A percentile compares a stretch with the other conserved stretches of the same genome.
These are phyloP conservation scores for Lactarius tabidus DNA, from an alignment of 768 basidiomycete genomes.

Conservation along the genomic window DNA sequence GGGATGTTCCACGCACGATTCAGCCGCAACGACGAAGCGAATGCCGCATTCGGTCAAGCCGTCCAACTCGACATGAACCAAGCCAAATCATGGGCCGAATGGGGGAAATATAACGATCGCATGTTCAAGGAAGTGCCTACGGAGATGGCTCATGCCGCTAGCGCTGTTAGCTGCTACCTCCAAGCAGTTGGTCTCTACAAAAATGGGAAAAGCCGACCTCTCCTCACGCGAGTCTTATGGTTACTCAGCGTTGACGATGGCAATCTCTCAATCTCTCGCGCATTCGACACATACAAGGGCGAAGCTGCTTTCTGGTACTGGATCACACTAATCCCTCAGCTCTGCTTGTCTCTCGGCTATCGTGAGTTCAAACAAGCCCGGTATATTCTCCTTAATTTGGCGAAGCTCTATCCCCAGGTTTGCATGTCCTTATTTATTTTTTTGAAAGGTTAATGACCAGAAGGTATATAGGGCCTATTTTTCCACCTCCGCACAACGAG, in stretches of 20 bases:
- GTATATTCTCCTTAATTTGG: conserved; percentile 82
- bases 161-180: conserved; percentile 95
- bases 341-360: conserved; percentile 83
- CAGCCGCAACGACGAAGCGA: conserved; percentile 84
- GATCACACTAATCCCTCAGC: conserved; percentile 95
- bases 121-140: conserved; percentile 84
- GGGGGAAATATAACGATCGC: conserved; percentile 91
- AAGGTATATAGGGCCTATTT: conserved; percentile 70
- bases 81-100: conserved; percentile 98
- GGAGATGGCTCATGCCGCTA: conserved; percentile 74
- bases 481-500: conserved; percentile 86
- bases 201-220: conserved; percentile 84
- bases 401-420: conserved; percentile 90
- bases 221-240: conserved; percentile 94
- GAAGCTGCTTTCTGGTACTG: conserved; percentile 98
- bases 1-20: conserved; percentile 96
- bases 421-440: neutral
- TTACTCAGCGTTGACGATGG: conserved; percentile 88
- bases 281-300: conserved; percentile 94
- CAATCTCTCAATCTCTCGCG: conserved; percentile 62
- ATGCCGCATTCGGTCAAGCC: conserved; percentile 87
- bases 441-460: neutral
- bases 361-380: conserved; percentile 92
- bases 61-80: conserved; percentile 94
- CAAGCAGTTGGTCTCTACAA: conserved; percentile 97